phyloP scores from a whole-genome alignment of 1,284 basidiomycete genomes.

The Butyriboletus regius region DNA sequence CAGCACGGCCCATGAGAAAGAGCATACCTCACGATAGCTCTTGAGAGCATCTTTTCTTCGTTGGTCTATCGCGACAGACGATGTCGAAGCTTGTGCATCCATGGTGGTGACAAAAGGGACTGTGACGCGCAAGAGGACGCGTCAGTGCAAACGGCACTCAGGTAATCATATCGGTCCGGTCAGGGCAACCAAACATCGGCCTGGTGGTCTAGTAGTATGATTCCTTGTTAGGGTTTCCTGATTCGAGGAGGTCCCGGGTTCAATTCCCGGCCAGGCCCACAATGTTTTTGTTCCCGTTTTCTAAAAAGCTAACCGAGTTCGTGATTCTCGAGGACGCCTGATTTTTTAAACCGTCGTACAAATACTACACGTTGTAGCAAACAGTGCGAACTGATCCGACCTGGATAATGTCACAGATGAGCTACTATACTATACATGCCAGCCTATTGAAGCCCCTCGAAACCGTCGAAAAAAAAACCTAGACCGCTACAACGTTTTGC shows the following conservation, averaged over 20 bases:
- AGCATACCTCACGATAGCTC: slow-evolving; percentile 56
- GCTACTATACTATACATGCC: too few relatives aligned
- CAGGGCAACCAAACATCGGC: slow-evolving; percentile 26
- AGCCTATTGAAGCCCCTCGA: background rate
- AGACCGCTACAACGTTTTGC: background rate
- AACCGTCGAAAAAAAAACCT: background rate
- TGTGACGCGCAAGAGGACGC: slow-evolving; percentile 21
- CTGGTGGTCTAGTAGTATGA: slow-evolving; percentile 70
- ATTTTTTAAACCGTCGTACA: background rate
- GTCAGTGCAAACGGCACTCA: slow-evolving; percentile 15
- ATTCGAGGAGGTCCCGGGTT: slow-evolving; percentile 77
- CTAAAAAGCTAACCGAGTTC: background rate
- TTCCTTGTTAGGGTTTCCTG: slow-evolving; percentile 53
- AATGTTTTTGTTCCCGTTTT: background rate
- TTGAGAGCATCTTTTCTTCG: slow-evolving; percentile 60
- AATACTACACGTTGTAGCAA: background rate
- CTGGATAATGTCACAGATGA: too few relatives aligned
- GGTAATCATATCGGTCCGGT: background rate
- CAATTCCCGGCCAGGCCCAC: slow-evolving; percentile 77
- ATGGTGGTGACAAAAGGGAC: slow-evolving; percentile 31
- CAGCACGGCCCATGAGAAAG: background rate
- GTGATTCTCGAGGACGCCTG: background rate
- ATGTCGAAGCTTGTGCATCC: slow-evolving; percentile 50
- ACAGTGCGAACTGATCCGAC: background rate
- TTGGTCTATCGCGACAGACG: slow-evolving; percentile 52